phyloP scores from a whole-genome alignment of 208 protist genomes.

The Leishmania gerbilli region DNA sequence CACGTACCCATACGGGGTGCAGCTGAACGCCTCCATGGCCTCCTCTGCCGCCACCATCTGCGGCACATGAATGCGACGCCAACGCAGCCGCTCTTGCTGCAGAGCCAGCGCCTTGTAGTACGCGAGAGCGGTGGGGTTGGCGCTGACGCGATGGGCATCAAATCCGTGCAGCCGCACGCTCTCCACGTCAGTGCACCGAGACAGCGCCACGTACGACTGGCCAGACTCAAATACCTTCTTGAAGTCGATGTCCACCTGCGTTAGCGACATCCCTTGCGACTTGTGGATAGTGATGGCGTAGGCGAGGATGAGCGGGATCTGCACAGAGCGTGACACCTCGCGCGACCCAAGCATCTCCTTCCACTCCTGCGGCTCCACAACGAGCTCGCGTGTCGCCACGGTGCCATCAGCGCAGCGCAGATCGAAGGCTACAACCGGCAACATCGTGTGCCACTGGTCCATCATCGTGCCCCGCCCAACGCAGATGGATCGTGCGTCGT shows the following conservation, averaged over 20 bases:
- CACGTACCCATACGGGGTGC: conserved; percentile 20
- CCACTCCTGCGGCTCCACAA: conserved; percentile 85
- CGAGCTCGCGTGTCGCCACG: conserved; percentile 34
- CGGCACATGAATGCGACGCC: conserved; percentile 30
- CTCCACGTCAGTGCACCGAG: conserved; percentile 72
- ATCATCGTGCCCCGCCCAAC: conserved; percentile 26
- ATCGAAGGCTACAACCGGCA: conserved; percentile 72
- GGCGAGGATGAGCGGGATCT: conserved; percentile 94
- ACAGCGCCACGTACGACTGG: conserved; percentile 91
- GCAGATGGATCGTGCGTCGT: conserved; percentile 29
- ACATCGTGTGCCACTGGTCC: conserved; percentile 38
- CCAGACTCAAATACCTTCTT: conserved; percentile 74
- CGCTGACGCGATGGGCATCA: conserved; percentile 42
- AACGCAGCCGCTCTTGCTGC: conserved; percentile 34
- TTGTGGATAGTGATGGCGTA: conserved; percentile 98
- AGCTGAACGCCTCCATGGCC: conserved; percentile 10
- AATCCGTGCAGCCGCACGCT: conserved; percentile 74
- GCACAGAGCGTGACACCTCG: conserved; percentile 49
- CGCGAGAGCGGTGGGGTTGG: conserved; percentile 66
- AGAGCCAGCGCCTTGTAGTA: conserved; percentile 84
- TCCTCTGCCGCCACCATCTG: conserved; percentile 12
- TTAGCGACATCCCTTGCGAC: conserved; percentile 94
- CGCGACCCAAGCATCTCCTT: conserved; percentile 54
- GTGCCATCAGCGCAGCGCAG: conserved; percentile 18
- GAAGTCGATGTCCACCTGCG: conserved; percentile 86